Base-by-base conservation (phyloP, 345 rosid genomes). In the Brassica juncea region DNA sequence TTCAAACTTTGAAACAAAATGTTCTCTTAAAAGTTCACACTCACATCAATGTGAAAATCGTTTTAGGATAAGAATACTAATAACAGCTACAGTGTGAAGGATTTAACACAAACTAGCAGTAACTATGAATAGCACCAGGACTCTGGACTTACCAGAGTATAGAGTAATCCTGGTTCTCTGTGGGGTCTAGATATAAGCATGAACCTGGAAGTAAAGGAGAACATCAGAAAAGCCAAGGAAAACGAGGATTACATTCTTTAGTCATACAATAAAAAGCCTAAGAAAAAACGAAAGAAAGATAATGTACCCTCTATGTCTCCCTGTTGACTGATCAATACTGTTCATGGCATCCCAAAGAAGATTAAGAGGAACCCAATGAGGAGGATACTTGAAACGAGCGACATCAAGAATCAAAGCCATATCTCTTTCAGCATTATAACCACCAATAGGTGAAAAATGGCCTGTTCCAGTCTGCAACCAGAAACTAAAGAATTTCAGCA, bases 301-400 rank as follows among this genome's bases (percentile, higher is more conserved):
- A 25, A 8, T 77, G 42, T 86, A 94, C 97, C 97, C 97, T 85
- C 97, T 91, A n/a, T 2, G 81, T 70, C 88, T 88, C 55, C 91
- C 90, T 19, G 95, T 92, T 84, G 83, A 84, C 76, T 57, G 86
- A 80, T 89, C 97, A 78, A 86, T 69, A 6, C 69, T 89, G 71
- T 90, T 80, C 99, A 94, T 91, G 64, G 97, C 97, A 77, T 92
- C 91, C 99, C 99, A 94, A 67, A 94, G 99, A 82, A 94, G 95
- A 23, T 65, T 76, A 75, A 94, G 82, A 44, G 99, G 99, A 84
- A 94, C 91, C 99, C 99, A 94, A 21, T 91, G 99, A 34, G 99
- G 97, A 80, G 99, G 97, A 89, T 92, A 94, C 88, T 94, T 92
- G 78, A 91, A 94, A 68, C 97, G 95, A 52, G 99, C 99, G 59